phyloP scores from a whole-genome alignment of 2,329 filamentous ascomycete species.

The Rasamsonia emersonii region DNA sequence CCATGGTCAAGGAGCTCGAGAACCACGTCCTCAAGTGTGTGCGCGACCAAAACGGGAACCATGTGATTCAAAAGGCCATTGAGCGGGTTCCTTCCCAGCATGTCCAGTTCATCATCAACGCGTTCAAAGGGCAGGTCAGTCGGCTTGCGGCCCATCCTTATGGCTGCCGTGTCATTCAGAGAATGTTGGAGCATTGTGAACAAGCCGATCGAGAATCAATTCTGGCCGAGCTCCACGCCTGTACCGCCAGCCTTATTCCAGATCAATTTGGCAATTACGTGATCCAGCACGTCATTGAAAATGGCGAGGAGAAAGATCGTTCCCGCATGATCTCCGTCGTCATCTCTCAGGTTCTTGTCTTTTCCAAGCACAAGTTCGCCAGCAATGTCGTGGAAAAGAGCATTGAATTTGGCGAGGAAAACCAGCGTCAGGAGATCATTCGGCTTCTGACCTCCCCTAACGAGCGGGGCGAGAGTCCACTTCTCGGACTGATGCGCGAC shows the following conservation, averaged over 20 bases:
- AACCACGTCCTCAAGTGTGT: conserved; percentile 67
- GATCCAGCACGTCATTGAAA: conserved; percentile 78
- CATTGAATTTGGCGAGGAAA: conserved; percentile 60
- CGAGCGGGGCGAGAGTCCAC: conserved; percentile 58
- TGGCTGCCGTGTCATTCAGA: conserved; percentile 86
- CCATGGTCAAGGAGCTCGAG: conserved; percentile 75
- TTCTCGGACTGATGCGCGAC: conserved; percentile 75
- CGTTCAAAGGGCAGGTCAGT: conserved; percentile 67
- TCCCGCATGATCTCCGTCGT: conserved; percentile 66
- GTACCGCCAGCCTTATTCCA: conserved; percentile 62
- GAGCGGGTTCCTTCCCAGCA: conserved; percentile 68
- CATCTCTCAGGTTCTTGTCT: conserved; percentile 58
- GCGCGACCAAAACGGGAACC: conserved; percentile 85
- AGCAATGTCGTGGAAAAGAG: conserved; percentile 97
- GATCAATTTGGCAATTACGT: conserved; percentile 97
- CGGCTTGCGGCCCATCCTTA: conserved; percentile 70
- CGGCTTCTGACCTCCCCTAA: conserved; percentile 51
- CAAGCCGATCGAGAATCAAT: conserved; percentile 62
- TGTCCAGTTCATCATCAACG: conserved; percentile 76
- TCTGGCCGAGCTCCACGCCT: conserved; percentile 68
- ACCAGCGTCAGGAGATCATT: conserved; percentile 63
- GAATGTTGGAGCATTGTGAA: conserved; percentile 76
- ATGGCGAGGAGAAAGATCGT: conserved; percentile 65
- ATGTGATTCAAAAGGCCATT: conserved; percentile 92
- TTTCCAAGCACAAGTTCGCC: conserved; percentile 92